phyloP scores from a whole-genome alignment of 1,284 basidiomycete species.

The Ceratobasidium sp. region DNA sequence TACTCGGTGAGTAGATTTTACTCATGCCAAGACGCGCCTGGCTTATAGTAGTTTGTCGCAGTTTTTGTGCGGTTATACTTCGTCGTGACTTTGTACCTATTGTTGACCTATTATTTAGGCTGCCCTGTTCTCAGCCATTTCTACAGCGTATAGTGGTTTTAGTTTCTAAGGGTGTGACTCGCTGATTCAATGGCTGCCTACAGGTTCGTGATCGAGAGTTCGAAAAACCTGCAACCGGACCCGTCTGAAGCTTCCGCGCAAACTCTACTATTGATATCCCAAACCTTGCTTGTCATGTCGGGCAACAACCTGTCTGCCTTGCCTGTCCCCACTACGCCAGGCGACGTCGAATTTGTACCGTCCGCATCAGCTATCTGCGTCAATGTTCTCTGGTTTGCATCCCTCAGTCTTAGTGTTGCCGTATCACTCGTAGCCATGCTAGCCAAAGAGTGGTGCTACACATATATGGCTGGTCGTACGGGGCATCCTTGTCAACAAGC shows the following conservation, averaged over 20 bases:
- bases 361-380: background rate
- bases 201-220: constrained; percentile 4
- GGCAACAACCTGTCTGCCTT: background rate
- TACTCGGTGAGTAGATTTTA: constrained; percentile 1
- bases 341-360: too few species aligned
- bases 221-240: constrained; percentile 1
- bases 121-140: constrained; percentile 14
- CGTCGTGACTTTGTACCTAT: background rate
- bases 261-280: background rate
- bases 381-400: constrained; percentile 2
- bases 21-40: background rate
- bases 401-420: constrained; percentile 2
- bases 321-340: background rate
- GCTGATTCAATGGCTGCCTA: background rate
- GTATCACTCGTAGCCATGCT: background rate
- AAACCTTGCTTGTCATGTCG: background rate
- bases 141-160: background rate
- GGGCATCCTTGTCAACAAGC: background rate
- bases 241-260: background rate
- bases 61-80: constrained; percentile 11
- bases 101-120: background rate
- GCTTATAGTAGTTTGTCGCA: background rate
- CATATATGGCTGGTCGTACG: background rate
- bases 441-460: background rate
- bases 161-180: background rate